Evolutionary conservation across 2,329 filamentous ascomycete species (phyloP).

Genomic region (Furcasterigmium sp.): DNA sequence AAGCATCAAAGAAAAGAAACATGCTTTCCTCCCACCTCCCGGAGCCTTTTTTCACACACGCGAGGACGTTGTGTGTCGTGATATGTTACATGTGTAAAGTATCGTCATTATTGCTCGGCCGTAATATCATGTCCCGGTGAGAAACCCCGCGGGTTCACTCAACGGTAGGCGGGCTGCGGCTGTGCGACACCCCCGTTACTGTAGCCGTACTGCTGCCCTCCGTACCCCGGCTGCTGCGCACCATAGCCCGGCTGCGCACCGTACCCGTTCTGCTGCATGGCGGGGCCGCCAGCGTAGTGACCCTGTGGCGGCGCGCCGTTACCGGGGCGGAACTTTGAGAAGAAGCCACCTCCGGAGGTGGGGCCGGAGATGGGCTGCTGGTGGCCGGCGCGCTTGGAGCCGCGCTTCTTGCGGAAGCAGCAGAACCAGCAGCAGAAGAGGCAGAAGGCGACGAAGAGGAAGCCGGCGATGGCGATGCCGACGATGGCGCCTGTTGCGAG

Average conservation of each 20-base stretch:
- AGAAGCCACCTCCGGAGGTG: background rate
- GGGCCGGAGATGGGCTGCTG: background rate
- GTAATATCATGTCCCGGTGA: no score
- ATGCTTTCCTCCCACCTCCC: no score
- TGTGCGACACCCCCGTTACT: background rate
- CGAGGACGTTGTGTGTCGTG: no score
- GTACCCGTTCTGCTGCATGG: background rate
- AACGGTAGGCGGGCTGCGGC: conserved; percentile 1
- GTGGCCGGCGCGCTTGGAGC: background rate
- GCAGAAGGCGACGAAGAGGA: conserved; percentile 7
- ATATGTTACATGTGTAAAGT: no score
- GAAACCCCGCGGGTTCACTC: background rate
- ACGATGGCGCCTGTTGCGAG: conserved; percentile 11
- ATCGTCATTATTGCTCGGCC: no score
- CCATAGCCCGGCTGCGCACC: background rate
- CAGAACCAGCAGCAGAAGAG: conserved; percentile 13
- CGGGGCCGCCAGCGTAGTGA: background rate
- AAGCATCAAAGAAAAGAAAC: no score
- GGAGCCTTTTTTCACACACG: no score
- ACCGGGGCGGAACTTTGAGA: background rate
- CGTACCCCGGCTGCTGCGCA: background rate
- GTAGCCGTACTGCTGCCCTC: background rate
- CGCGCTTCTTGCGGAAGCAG: conserved; percentile 9
- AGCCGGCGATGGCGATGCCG: conserved; percentile 11
- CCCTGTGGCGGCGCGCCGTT: background rate